Percentiles rank a stretch among this genome's conserved stretches.
Conservation (phyloP, 2,329 filamentous ascomycete genomes). For the Cercospora zeina region DNA sequence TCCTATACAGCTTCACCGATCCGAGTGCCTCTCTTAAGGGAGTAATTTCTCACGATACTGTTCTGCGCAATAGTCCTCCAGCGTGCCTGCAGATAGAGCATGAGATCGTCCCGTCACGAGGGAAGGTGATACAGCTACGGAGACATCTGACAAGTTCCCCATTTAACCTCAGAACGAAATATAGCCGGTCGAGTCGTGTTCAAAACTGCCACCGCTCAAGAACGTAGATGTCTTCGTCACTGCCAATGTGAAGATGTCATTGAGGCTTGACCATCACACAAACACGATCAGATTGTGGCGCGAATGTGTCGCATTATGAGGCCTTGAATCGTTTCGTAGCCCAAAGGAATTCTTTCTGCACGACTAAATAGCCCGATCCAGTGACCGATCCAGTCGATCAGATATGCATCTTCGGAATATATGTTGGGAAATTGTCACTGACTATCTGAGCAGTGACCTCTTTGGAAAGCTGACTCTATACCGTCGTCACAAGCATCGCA, state of each 20-base stretch:
- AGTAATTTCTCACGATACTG: not conserved
- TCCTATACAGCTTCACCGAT: too few species aligned
- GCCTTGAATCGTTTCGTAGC: not conserved
- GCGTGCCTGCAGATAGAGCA: not conserved
- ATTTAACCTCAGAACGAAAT: not conserved
- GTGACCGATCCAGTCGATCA: not conserved
- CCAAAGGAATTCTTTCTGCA: not conserved
- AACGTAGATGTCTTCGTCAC: not conserved
- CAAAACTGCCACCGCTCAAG: not conserved
- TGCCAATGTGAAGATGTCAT: not conserved
- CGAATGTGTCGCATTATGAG: not conserved
- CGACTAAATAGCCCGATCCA: not conserved
- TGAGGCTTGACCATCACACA: not conserved
- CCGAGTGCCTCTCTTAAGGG: not conserved
- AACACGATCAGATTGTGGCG: not conserved
- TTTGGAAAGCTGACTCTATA: not conserved
- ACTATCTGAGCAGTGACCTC: not conserved
- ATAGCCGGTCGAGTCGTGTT: not conserved
- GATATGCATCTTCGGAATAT: not conserved
- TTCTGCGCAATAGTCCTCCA: not conserved
- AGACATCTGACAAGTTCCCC: not conserved
- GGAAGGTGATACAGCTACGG: not conserved
- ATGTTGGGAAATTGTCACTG: not conserved
- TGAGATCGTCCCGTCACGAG: not conserved
- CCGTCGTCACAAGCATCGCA: not conserved